phyloP scores from a whole-genome alignment of 1,139 yeast genomes.

The Blastobotrys ciferrii region DNA sequence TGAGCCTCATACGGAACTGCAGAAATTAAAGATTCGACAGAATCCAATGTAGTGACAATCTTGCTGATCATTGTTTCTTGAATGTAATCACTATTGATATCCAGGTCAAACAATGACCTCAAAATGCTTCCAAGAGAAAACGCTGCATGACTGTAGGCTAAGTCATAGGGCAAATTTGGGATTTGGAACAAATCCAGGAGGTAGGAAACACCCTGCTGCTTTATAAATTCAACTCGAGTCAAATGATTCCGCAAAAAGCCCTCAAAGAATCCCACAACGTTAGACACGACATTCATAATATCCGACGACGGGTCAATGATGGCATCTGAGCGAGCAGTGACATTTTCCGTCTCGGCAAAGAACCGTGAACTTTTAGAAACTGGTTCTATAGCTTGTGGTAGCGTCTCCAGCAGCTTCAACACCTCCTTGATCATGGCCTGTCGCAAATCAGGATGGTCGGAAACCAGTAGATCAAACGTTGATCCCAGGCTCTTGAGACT shows the following conservation, averaged over 20 bases:
- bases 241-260: conserved; percentile 35
- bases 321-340: conserved; percentile 9
- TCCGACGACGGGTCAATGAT: conserved; percentile 14
- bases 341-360: conserved; percentile 21
- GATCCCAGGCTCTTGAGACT: conserved; percentile 58
- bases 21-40: conserved; percentile 18
- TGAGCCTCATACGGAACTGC: conserved; percentile 9
- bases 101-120: conserved; percentile 32
- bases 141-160: conserved; percentile 35
- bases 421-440: conserved; percentile 56
- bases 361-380: conserved; percentile 16
- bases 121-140: conserved; percentile 29
- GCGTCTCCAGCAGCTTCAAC: conserved; percentile 45
- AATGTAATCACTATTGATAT: conserved; percentile 29
- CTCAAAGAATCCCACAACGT: conserved; percentile 34
- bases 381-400: conserved; percentile 39
- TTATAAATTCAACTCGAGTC: conserved; percentile 36
- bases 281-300: conserved; percentile 25
- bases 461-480: conserved; percentile 74
- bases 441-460: conserved; percentile 77
- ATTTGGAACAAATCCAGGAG: conserved; percentile 31
- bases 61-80: conserved; percentile 22
- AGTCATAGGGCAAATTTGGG: conserved; percentile 38
- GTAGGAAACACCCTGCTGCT: conserved; percentile 31
- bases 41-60: conserved; percentile 11